Evolutionary conservation across 192 early-diverging fungal species (phyloP), one percentile per base, ranked within the genome.

Genomic region (Spizellomyces punctatus): DNA sequence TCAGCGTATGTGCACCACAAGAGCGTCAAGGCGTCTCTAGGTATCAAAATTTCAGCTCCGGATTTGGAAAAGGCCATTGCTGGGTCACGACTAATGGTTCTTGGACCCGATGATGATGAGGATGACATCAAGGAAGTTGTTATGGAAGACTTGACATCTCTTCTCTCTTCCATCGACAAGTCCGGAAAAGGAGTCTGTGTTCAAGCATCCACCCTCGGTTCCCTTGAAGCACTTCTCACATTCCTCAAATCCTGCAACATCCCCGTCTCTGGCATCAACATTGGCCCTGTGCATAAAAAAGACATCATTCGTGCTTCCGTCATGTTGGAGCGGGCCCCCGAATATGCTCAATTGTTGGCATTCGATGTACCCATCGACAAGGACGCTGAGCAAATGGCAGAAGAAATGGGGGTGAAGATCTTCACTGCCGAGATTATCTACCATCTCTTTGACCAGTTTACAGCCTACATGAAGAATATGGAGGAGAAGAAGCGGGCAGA

Each of bases 361-460:
- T 88, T 88, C 67, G 82, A 85, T 73, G 80, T 82, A 44, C 56
- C 81, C 12, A 76, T 87, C 58, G 80, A 90, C 64, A 91, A 93
- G 19, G 98, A 99, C 9, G 96, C 95, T 0, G 85, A 90, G 78
- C 89, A 95, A 43, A 75, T 95, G 84, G 98, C 98, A 0, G 90
- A 97, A 16, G 91, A 96, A 58, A 55, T 93, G 49, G 96, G 96
- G 47, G 86, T 99, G 65, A 93, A 89, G 79, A 83, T 99, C 36
- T 99, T 97, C 83, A 89, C 87, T 67, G 97, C 97, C 42, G 95
- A 99, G 74, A 96, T 98, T 75, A 99, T 99, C 75, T 99, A 99
- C 82, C 96, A 97, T 74, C 85, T 99, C 90, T 98, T 97, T 76
- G 97, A 99, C 77, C 78, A 87, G 62, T 99, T 92, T 72, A 93